Evolutionary conservation across 2,329 filamentous ascomycete genomes (phyloP).

Genomic region (Didymosphaeria variabile): DNA sequence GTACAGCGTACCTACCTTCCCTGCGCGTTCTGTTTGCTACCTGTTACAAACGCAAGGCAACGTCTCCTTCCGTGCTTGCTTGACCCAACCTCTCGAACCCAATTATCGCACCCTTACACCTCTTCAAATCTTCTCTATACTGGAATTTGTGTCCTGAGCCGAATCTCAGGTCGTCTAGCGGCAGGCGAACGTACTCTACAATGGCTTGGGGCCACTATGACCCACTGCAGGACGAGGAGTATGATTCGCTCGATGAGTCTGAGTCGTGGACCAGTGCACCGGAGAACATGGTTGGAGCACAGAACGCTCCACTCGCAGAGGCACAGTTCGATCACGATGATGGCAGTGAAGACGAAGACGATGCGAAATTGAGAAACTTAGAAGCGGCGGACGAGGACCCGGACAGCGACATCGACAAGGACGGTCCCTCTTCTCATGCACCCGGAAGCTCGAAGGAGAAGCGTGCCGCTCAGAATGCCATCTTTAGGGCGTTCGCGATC

Average conservation of each 20-base stretch:
- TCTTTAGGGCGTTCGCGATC: conserved; percentile 54
- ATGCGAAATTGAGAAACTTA: not conserved
- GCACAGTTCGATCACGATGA: not conserved
- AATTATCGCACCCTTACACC: not conserved
- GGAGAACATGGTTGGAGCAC: not conserved
- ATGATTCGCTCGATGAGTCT: conserved; percentile 18
- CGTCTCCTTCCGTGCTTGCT: not conserved
- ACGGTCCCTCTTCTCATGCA: conserved; percentile 29
- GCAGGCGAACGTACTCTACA: not conserved
- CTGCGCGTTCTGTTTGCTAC: conserved; percentile 15
- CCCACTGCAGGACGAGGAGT: conserved; percentile 31
- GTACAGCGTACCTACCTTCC: not conserved
- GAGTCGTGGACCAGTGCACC: conserved; percentile 1
- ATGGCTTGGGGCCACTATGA: conserved; percentile 32
- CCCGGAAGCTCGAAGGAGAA: conserved; percentile 47
- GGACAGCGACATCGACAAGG: conserved; percentile 37
- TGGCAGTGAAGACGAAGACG: conserved; percentile 12
- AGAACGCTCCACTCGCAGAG: not conserved
- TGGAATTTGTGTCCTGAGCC: not conserved
- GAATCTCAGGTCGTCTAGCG: not conserved
- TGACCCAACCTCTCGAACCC: not conserved
- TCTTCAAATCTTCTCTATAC: not conserved
- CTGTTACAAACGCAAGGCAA: conserved; percentile 1
- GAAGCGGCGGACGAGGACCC: conserved; percentile 25
- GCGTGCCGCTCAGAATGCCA: conserved; percentile 52